A percentile compares a stretch with the other conserved stretches of the same genome.
Conservation (phyloP, 805 yeast genomes). For the Kodamaea hsintzibuensis region DNA sequence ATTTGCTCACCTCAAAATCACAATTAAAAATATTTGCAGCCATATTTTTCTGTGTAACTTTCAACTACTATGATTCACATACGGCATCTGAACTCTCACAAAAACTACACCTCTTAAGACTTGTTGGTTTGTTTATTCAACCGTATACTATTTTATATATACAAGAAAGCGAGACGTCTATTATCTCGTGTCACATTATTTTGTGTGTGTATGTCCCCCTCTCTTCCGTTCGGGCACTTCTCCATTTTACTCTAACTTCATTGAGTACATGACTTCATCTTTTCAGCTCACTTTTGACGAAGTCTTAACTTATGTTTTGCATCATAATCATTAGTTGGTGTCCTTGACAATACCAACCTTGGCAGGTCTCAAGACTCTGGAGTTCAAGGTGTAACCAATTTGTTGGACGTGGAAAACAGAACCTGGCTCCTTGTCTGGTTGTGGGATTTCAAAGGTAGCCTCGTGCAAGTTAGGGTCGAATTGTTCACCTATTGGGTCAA, state of each 20-base stretch:
- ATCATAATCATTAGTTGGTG: conserved; percentile 11
- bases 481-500: conserved; percentile 79
- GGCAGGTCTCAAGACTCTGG: conserved; percentile 90
- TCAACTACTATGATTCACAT: background rate
- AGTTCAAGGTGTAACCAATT: conserved; percentile 81
- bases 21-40: background rate
- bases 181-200: background rate
- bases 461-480: conserved; percentile 93
- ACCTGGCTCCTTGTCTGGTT: conserved; percentile 87
- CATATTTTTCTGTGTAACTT: background rate
- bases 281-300: background rate
- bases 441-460: conserved; percentile 86
- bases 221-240: background rate
- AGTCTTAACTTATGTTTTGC: background rate
- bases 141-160: background rate
- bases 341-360: conserved; percentile 91
- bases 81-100: background rate
- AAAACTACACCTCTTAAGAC: background rate
- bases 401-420: conserved; percentile 92
- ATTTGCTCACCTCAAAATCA: background rate
- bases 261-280: too few species aligned
- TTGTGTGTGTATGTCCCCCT: background rate
- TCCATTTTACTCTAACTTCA: background rate
- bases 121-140: background rate
- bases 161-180: background rate